These are phyloP conservation scores for Blastobotrys americana DNA, from an alignment of 805 yeast species.

Conservation along the genomic window DNA sequence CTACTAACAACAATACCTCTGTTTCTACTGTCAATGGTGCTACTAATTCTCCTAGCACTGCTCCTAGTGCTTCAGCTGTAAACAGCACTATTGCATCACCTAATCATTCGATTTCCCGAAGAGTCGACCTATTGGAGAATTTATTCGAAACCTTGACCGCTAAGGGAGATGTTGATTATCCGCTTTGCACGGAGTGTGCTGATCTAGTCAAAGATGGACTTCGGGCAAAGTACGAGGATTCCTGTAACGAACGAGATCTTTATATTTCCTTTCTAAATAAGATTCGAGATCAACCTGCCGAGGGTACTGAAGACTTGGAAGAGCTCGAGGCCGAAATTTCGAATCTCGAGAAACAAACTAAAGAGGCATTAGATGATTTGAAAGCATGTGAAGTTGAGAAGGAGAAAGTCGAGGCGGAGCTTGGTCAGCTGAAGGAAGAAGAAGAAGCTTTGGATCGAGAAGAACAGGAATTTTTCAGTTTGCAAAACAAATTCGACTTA, in stretches of 20 bases:
- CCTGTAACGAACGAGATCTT: constrained; percentile 68
- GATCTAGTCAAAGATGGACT: constrained; percentile 54
- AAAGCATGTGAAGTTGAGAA: constrained; percentile 29
- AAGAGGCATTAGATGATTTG: constrained; percentile 30
- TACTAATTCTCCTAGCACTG: too few species aligned
- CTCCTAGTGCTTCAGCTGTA: too few species aligned
- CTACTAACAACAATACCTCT: background rate
- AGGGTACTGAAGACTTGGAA: constrained; percentile 38
- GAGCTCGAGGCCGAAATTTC: constrained; percentile 43
- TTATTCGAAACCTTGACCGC: constrained; percentile 67
- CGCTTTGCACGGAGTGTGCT: constrained; percentile 85
- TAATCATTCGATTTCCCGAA: constrained; percentile 12
- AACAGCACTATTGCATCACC: too few species aligned
- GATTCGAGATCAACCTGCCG: constrained; percentile 50
- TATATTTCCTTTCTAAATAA: constrained; percentile 68
- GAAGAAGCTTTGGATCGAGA: constrained; percentile 32
- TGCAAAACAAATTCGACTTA: constrained; percentile 50
- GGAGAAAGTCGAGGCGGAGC: constrained; percentile 38
- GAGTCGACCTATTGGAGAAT: constrained; percentile 43
- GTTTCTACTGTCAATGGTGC: too few species aligned
- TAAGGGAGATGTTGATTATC: constrained; percentile 73
- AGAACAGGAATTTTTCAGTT: constrained; percentile 40
- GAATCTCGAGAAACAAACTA: constrained; percentile 36
- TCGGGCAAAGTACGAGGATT: constrained; percentile 62
- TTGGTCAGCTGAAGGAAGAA: constrained; percentile 38